Percentiles rank a stretch among this genome's conserved stretches.
These are phyloP conservation scores for Ogataea dorogensis DNA, from an alignment of 805 yeast species.

Conservation along the genomic window DNA sequence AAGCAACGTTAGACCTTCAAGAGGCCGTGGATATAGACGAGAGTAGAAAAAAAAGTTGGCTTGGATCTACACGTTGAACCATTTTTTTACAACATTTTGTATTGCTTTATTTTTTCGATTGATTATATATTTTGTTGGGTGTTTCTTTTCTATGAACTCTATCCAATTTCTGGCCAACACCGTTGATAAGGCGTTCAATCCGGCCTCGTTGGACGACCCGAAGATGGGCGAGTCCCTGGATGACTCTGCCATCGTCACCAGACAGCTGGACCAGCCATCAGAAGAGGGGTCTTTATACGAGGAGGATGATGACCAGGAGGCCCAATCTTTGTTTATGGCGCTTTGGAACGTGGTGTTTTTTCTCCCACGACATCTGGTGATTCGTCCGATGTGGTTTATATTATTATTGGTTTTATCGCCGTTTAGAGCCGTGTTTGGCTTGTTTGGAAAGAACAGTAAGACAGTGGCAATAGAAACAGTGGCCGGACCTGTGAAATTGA, in stretches of 20 bases:
- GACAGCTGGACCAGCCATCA: conserved; percentile 14
- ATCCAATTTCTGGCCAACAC: conserved; percentile 32
- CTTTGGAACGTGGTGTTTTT: conserved; percentile 39
- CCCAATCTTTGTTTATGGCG: conserved; percentile 16
- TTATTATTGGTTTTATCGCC: conserved; percentile 61
- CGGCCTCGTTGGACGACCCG: conserved; percentile 11
- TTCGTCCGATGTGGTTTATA: conserved; percentile 49
- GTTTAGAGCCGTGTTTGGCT: conserved; percentile 36
- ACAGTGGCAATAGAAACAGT: background rate
- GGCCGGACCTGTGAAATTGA: background rate
- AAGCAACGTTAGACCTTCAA: conserved; percentile 4
- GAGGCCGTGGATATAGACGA: conserved; percentile 9
- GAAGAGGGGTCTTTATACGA: conserved; percentile 4
- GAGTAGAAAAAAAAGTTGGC: conserved; percentile 1
- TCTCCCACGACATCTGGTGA: conserved; percentile 47
- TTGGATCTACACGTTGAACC: background rate
- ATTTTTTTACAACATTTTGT: conserved; percentile 3
- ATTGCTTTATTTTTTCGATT: conserved; percentile 2
- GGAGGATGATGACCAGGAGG: conserved; percentile 5
- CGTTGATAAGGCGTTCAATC: conserved; percentile 32
- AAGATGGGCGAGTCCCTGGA: conserved; percentile 3
- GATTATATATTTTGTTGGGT: conserved; percentile 8
- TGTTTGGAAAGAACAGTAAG: background rate
- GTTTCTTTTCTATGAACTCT: conserved; percentile 28
- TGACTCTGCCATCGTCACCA: conserved; percentile 24